phyloP scores from a whole-genome alignment of 2,329 filamentous ascomycete genomes.

The Penicillium sclerotiorum region DNA sequence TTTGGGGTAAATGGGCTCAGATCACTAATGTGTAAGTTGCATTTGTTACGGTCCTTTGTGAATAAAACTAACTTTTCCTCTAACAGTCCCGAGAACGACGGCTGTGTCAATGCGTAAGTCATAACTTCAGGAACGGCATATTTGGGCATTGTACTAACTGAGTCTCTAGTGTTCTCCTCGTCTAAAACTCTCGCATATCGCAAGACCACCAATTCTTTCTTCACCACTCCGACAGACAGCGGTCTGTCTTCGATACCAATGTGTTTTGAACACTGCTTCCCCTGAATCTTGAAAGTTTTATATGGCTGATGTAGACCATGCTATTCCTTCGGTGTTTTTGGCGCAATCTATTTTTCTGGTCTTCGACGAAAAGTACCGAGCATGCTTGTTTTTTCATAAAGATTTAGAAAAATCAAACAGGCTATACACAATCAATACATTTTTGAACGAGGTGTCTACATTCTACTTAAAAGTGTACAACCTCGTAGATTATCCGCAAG shows the following conservation, averaged over 20 bases:
- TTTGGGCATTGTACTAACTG: conserved; percentile 1
- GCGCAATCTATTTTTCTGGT: conserved; percentile 26
- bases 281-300: conserved; percentile 17
- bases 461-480: no score
- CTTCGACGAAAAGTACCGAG: conserved; percentile 28
- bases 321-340: conserved; percentile 27
- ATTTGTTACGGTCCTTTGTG: background rate
- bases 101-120: conserved; percentile 60
- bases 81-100: conserved; percentile 60
- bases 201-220: conserved; percentile 10
- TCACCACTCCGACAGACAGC: conserved; percentile 14
- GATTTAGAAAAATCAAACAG: conserved; percentile 23
- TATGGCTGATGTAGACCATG: conserved; percentile 22
- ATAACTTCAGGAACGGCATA: background rate
- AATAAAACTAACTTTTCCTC: background rate
- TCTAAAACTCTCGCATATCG: conserved; percentile 17
- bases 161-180: conserved; percentile 23
- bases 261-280: conserved; percentile 19
- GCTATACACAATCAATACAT: conserved; percentile 20
- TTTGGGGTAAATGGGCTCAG: conserved; percentile 85
- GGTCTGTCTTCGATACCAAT: conserved; percentile 28
- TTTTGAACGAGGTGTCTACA: conserved; percentile 3
- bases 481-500: no score
- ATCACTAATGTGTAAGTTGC: conserved; percentile 48
- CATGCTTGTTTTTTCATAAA: conserved; percentile 17